phyloP scores from a whole-genome alignment of 2,329 filamentous ascomycete species.

The Simplicillium sp. region DNA sequence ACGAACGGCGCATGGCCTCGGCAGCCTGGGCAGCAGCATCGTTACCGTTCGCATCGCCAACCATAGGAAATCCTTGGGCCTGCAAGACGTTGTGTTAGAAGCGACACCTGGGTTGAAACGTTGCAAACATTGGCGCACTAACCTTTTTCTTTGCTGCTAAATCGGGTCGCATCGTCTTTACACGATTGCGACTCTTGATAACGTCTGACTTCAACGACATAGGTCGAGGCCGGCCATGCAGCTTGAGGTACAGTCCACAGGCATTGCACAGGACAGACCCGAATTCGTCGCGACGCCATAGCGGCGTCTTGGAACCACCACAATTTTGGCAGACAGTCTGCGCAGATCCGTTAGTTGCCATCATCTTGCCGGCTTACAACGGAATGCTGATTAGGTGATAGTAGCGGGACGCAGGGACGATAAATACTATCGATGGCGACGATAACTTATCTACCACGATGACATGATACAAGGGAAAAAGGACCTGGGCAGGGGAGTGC shows the following conservation, averaged over 20 bases:
- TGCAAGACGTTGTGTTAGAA: conserved; percentile 7
- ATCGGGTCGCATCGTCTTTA: conserved; percentile 77
- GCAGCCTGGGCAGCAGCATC: conserved; percentile 46
- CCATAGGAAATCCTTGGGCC: conserved; percentile 26
- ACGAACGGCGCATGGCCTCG: conserved; percentile 48
- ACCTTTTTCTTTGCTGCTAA: conserved; percentile 80
- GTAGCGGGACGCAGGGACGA: conserved; percentile 16
- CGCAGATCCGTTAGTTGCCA: conserved; percentile 52
- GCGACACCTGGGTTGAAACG: not conserved
- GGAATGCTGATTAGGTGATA: conserved; percentile 11
- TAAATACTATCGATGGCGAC: conserved; percentile 24
- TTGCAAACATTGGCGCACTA: conserved; percentile 15
- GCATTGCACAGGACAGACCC: conserved; percentile 97
- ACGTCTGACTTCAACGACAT: conserved; percentile 98
- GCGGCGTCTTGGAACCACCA: conserved; percentile 84
- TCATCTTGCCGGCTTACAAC: conserved; percentile 29
- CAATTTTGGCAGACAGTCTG: conserved; percentile 98
- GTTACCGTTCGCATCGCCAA: conserved; percentile 48
- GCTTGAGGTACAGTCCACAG: conserved; percentile 93
- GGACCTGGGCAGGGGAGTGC: conserved; percentile 1
- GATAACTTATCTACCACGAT: conserved; percentile 23
- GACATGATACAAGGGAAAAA: conserved; percentile 6
- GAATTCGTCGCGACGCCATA: conserved; percentile 95
- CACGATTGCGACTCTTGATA: conserved; percentile 97
- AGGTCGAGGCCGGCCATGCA: conserved; percentile 85